Evolutionary conservation across 352 stramenopile species (phyloP).

Genomic region (Phytophthora sojae): DNA sequence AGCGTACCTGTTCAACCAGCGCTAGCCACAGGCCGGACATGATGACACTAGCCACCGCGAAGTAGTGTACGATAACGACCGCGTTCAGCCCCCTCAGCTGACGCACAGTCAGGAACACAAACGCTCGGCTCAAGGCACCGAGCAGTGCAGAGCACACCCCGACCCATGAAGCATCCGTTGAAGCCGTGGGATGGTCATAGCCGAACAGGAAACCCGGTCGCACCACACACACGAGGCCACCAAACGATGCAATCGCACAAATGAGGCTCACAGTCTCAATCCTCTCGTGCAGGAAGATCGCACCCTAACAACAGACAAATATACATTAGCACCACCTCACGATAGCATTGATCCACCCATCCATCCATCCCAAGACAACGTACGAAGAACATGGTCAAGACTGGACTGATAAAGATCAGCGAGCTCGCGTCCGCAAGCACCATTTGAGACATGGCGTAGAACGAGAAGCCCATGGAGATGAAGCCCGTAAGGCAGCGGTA

Average conservation of each 20-base stretch:
- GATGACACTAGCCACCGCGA: constrained; percentile 54
- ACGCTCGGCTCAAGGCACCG: constrained; percentile 50
- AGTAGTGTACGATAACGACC: constrained; percentile 71
- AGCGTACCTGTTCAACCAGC: constrained; percentile 52
- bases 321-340: background rate
- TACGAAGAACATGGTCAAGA: constrained; percentile 38
- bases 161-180: constrained; percentile 33
- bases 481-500: constrained; percentile 69
- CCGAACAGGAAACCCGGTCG: constrained; percentile 57
- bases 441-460: constrained; percentile 80
- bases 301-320: constrained; percentile 28
- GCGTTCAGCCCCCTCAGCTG: constrained; percentile 52
- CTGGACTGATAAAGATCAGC: constrained; percentile 57
- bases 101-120: constrained; percentile 62
- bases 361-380: background rate
- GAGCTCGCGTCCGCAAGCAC: constrained; percentile 75
- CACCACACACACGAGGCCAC: constrained; percentile 47
- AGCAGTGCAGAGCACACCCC: constrained; percentile 48
- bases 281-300: constrained; percentile 43
- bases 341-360: background rate
- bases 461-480: constrained; percentile 68
- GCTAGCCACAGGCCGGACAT: constrained; percentile 46
- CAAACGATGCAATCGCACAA: constrained; percentile 45
- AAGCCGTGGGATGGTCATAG: constrained; percentile 26
- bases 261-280: constrained; percentile 44